A percentile compares a stretch with the other conserved stretches of the same genome.
Evolutionary conservation across 495 filamentous ascomycete genomes (phyloP).

Genomic region (Oidiodendron maius): DNA sequence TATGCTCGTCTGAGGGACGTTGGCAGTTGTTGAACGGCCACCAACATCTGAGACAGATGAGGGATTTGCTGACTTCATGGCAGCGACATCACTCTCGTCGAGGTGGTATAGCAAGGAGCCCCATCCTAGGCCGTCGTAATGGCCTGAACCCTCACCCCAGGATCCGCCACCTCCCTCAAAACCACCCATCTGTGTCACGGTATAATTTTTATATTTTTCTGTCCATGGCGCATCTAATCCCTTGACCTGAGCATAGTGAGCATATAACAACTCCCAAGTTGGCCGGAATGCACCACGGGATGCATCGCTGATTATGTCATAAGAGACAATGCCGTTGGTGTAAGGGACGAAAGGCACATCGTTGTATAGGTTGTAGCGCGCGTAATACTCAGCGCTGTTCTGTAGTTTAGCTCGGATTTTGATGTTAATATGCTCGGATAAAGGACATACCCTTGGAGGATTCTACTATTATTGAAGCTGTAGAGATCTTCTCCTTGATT

Average conservation of each 20-base stretch:
- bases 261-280: slow-evolving; percentile 35
- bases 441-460: slow-evolving; percentile 29
- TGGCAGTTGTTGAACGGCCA: no score
- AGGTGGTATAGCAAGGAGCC: slow-evolving; percentile 28
- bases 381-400: slow-evolving; percentile 33
- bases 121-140: slow-evolving; percentile 25
- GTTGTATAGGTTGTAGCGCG: slow-evolving; percentile 36
- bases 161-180: slow-evolving; percentile 28
- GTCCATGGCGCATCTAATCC: slow-evolving; percentile 31
- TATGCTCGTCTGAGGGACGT: no score
- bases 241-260: slow-evolving; percentile 33
- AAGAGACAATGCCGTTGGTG: slow-evolving; percentile 28
- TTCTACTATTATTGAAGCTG: slow-evolving; percentile 25
- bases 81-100: slow-evolving; percentile 1
- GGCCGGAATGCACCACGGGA: slow-evolving; percentile 30
- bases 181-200: slow-evolving; percentile 10
- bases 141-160: slow-evolving; percentile 33
- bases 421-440: no score
- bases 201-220: slow-evolving; percentile 28
- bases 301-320: slow-evolving; percentile 25
- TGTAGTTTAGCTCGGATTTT: no score
- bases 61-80: not conserved
- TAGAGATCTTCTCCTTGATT: slow-evolving; percentile 38
- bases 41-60: no score
- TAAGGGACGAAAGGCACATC: slow-evolving; percentile 38